Evolutionary conservation across 805 yeast genomes (phyloP).

Genomic region (Yarrowia osloensis): DNA sequence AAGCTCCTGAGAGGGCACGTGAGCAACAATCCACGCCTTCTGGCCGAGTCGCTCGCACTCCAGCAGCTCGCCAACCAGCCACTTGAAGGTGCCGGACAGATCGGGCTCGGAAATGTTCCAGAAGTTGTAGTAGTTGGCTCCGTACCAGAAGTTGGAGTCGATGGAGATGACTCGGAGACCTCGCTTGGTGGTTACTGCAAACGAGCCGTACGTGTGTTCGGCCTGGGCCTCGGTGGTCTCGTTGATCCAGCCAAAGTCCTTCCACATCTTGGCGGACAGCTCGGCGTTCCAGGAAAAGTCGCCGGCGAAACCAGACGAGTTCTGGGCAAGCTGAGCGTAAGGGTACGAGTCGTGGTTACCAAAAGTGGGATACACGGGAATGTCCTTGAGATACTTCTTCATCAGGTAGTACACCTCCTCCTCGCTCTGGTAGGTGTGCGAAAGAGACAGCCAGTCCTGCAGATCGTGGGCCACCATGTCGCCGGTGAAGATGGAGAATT

Average conservation of each 20-base stretch:
- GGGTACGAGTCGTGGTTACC: slow-evolving; percentile 79
- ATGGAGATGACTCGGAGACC: slow-evolving; percentile 63
- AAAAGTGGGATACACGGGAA: slow-evolving; percentile 62
- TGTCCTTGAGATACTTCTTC: slow-evolving; percentile 51
- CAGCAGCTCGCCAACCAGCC: slow-evolving; percentile 59
- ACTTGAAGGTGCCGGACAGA: slow-evolving; percentile 62
- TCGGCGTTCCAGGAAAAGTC: slow-evolving; percentile 53
- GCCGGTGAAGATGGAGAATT: slow-evolving; percentile 70
- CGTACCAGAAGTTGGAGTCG: slow-evolving; percentile 69
- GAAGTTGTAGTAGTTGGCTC: slow-evolving; percentile 59
- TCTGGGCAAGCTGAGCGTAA: slow-evolving; percentile 66
- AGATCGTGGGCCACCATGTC: slow-evolving; percentile 69
- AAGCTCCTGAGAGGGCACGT: slow-evolving; percentile 60
- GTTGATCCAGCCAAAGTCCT: slow-evolving; percentile 50
- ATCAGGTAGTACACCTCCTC: slow-evolving; percentile 52
- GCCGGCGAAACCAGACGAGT: slow-evolving; percentile 48
- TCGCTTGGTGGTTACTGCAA: slow-evolving; percentile 54
- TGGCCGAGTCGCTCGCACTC: slow-evolving; percentile 59
- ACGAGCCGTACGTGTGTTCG: slow-evolving; percentile 57
- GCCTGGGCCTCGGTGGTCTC: slow-evolving; percentile 35
- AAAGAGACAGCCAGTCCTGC: slow-evolving; percentile 48
- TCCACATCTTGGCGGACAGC: slow-evolving; percentile 53
- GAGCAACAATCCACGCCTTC: slow-evolving; percentile 73
- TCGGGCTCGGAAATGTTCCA: slow-evolving; percentile 54
- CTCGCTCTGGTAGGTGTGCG: slow-evolving; percentile 56